Base-by-base conservation (phyloP, 192 early-diverging fungal species). In the Entrophospora sp. region DNA sequence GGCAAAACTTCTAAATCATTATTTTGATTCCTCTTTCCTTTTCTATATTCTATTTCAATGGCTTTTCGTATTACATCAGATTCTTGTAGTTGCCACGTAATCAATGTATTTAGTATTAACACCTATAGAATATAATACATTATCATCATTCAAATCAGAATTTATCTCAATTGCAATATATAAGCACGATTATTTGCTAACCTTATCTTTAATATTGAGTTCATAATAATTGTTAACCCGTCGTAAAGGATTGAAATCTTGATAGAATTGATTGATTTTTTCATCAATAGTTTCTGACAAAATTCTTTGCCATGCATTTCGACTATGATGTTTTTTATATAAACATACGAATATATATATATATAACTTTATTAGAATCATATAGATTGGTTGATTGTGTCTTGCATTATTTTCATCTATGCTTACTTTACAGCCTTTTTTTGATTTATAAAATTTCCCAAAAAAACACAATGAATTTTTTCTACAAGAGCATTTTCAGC, bases 201-300 rank as follows among this genome's bases (percentile, higher is more conserved):
- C 61, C 31, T 44, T 63, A 49, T 63, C 61, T 31, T 48, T n/a
- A 16, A 63, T 30, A 5, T 20, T 28, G 30, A 63, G 61, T 48
- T 63, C 61, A 63, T 63, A 34, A 25, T 63, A 63, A 46, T 30
- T 63, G 22, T 63, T 63, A 4, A 63, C 61, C 13, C 61, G 45
- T 1, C 61, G 61, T 13, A 63, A 25, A 9, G 61, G 61, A 20
- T 63, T 63, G n/a, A 32, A 63, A 36, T 63, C 44, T 34, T 30
- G 27, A 63, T 48, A 63, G 18, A 63, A 63, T 10, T 63, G 38
- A 48, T 34, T 63, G 14, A 63, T 18, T 34, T 63, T 40, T 22
- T 63, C 44, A 13, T 63, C 61, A 4, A 63, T 63, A 5, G 61
- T 48, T 18, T 63, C 61, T 10, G 61, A 46, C 4, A 63, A 32